Conservation (phyloP, 192 early-diverging fungal species). For the Rhizophagus sp. region DNA sequence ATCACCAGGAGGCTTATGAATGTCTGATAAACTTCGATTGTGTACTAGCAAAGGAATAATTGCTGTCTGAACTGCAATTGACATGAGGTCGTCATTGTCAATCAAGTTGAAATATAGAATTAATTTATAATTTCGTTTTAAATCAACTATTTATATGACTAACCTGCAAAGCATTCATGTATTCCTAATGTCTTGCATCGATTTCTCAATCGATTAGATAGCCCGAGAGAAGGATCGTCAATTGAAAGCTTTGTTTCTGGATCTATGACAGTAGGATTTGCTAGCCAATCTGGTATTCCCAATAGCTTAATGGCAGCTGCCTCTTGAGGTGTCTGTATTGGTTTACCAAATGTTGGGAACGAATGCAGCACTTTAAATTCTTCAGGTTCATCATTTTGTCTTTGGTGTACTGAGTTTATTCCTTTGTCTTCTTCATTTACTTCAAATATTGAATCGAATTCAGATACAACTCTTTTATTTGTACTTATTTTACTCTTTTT, state of each 20-base stretch:
- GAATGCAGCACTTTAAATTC: slow-evolving; percentile 34
- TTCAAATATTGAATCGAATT: neutral
- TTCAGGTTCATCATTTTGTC: neutral
- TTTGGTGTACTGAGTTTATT: neutral
- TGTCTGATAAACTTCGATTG: slow-evolving; percentile 63
- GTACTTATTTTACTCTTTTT: neutral
- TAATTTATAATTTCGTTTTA: neutral
- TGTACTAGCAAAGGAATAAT: slow-evolving; percentile 80
- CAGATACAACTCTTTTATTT: neutral
- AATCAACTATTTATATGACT: neutral
- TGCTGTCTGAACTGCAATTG: slow-evolving; percentile 74
- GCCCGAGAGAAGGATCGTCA: slow-evolving; percentile 50
- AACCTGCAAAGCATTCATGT: slow-evolving; percentile 74
- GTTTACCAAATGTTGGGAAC: slow-evolving; percentile 46
- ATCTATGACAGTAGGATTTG: slow-evolving; percentile 73
- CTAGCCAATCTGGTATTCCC: slow-evolving; percentile 90
- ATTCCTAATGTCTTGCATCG: slow-evolving; percentile 67
- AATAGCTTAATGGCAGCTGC: slow-evolving; percentile 50
- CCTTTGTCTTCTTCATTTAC: neutral
- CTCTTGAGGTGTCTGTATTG: slow-evolving; percentile 42
- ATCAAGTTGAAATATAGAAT: neutral
- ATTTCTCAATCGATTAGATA: slow-evolving; percentile 64
- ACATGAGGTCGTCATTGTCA: neutral
- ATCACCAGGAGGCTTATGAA: slow-evolving; percentile 80
- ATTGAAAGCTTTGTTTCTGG: slow-evolving; percentile 55